A percentile compares a stretch with the other conserved stretches of the same genome.
Conservation (phyloP, 305 asterid genomes). For the Stenogyne calaminthoides region DNA sequence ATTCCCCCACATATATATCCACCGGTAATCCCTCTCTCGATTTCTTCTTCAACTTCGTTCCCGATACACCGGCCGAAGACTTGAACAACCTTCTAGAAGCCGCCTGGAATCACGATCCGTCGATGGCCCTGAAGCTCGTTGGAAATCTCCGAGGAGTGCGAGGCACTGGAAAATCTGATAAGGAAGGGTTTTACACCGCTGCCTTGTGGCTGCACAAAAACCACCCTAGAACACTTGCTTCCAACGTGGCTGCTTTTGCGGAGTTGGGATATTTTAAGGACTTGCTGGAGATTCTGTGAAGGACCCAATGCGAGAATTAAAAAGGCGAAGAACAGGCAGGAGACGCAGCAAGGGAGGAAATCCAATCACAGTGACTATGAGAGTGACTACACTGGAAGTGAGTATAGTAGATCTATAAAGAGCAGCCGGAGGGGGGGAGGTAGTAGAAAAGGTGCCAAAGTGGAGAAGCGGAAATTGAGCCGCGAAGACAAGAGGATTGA, state of each 20-base stretch:
- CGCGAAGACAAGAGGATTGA: constrained; percentile 25
- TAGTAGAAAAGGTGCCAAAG: too few relatives aligned
- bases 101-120: constrained; percentile 42
- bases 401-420: too few relatives aligned
- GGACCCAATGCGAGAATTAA: not conserved
- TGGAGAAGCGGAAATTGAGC: not conserved
- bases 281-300: constrained; percentile 17
- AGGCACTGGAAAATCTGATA: constrained; percentile 53
- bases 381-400: too few relatives aligned
- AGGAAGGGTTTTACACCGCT: constrained; percentile 33
- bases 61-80: constrained; percentile 13
- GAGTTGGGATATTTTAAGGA: constrained; percentile 53
- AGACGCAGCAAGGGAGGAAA: too few relatives aligned
- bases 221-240: constrained; percentile 53
- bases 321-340: too few relatives aligned
- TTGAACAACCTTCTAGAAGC: constrained; percentile 28
- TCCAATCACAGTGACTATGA: not conserved
- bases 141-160: constrained; percentile 57
- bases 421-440: too few relatives aligned
- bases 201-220: constrained; percentile 45
- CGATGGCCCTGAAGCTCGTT: constrained; percentile 44
- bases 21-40: constrained; percentile 52
- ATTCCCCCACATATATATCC: constrained; percentile 41
- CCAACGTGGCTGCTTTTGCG: constrained; percentile 41
- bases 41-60: not conserved